Evolutionary conservation across 495 filamentous ascomycete species (phyloP), one percentile per base, ranked within the genome.

Genomic region (Aspergillus panamensis): DNA sequence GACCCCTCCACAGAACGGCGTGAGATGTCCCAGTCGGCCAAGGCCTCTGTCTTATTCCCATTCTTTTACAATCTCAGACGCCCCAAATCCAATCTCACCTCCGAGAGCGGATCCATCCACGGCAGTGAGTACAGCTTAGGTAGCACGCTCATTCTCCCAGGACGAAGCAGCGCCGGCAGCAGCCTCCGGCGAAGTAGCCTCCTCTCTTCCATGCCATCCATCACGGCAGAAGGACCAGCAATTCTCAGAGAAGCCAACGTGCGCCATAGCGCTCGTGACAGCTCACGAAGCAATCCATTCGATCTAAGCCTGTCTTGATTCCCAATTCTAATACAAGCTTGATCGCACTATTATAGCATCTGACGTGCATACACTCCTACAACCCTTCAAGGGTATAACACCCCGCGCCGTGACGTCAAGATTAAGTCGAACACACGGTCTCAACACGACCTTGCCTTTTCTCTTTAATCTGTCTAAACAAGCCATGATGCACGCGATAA

Each of bases 201-300:
- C 47, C 55, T 35, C 25, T 50, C 57, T 31, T 31, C 20, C 33
- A 53, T 25, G 53, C 48, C 21, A 32, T 59, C 53, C 54, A 60
- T 12, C 40, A 55, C 5, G 52, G 50, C 1, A 51, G 45, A 40
- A 57, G 8, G 10, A 57, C 57, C 52, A 1, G 33, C 59, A 4
- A 43, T 60, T 35, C 59, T 51, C 33, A 65, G 66, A 8, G 58
- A 25, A 25, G 25, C 25, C 25, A 25, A 2, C 25, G 25, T 25
- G 25, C 25, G 25, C 25, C 2, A 25, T 2, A 25, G 5, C 25
- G 5, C 25, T 25, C 25, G 25, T 5, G 25, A 56, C n/a, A 73
- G 72, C 25, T 60, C 62, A 12, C 83, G 84, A 55, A 87, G 84
- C 14, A 82, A 88, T 51, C 84, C 85, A 0, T 88, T 87, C 59